Base-by-base conservation (phyloP, 257 asterid species). In the Ballota nigra region DNA sequence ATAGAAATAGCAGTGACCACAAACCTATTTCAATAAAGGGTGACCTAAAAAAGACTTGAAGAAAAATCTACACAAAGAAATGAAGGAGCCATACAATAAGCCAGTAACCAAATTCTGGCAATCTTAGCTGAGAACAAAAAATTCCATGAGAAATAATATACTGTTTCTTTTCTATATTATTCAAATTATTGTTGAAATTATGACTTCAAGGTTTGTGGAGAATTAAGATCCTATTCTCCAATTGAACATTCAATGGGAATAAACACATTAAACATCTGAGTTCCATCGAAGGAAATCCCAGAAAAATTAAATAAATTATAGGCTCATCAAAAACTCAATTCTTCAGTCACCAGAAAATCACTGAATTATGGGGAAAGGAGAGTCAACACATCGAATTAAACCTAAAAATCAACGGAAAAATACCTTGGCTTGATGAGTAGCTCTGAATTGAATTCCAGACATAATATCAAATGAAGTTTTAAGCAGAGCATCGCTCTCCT, bases 381-480 rank as follows among this genome's bases (percentile, higher is more conserved):
- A 2, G n/a, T 16, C 19, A 53, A 59, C 4, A 41, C 18, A 55
- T 4, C n/a, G 31, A 8, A 57, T 66, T 1, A 1, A 52, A 26
- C 69, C 4, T 29, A 12, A 64, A 63, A n/a, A n/a, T n/a, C n/a
- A n/a, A n/a, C 7, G 5, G 26, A 12, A 12, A 43, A 47, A 66
- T 33, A 92, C 98, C 91, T 87, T 94, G 57, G 88, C 85, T 73
- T 88, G 85, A 69, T 89, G 96, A 6, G 76, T 59, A 47, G 95
- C 95, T 72, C 79, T 78, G 82, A 94, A 72, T 24, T 80, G 92
- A 38, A 91, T 55, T 33, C 96, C 95, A 20, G 91, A 82, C 33
- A 74, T 78, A 29, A 84, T 66, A 62, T 87, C 96, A 33, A 83
- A 77, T 6, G 83, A 74, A 4, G 96, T 83, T 76, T 84, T 93